phyloP scores from a whole-genome alignment of 2,329 filamentous ascomycete genomes.

The Tolypocladium tropicale region DNA sequence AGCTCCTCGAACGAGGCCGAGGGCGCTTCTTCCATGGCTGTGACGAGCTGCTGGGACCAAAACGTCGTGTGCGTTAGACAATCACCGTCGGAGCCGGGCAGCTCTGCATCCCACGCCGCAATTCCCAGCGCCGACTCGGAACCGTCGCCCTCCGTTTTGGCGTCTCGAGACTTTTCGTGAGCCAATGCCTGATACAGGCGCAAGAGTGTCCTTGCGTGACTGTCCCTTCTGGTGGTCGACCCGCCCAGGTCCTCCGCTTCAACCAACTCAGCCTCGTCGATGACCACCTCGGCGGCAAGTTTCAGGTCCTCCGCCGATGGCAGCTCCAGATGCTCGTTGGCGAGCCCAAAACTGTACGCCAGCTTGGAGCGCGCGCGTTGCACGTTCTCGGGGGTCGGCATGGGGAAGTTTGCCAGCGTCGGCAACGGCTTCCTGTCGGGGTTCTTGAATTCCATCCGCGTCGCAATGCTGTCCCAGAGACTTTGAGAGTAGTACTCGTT shows the following conservation, averaged over 20 bases:
- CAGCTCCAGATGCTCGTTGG: neutral
- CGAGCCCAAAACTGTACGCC: neutral
- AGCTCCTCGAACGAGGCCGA: constrained; percentile 10
- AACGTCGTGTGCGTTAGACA: constrained; percentile 15
- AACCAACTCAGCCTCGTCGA: neutral
- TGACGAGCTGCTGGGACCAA: constrained; percentile 16
- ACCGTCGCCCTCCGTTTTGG: neutral
- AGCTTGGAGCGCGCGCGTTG: neutral
- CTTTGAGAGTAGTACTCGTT: constrained; percentile 12
- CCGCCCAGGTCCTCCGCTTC: neutral
- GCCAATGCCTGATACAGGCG: neutral
- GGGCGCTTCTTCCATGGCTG: constrained; percentile 3
- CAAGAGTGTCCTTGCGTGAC: neutral
- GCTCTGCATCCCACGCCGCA: constrained; percentile 5
- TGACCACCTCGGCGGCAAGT: neutral
- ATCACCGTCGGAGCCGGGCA: constrained; percentile 1
- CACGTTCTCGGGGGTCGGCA: neutral
- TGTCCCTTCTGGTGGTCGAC: neutral
- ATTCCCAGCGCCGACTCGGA: neutral
- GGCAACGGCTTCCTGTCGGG: constrained; percentile 18
- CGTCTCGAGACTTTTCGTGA: neutral
- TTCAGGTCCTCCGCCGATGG: neutral
- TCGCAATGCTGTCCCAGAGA: constrained; percentile 15
- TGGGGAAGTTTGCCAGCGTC: neutral
- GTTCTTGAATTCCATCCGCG: constrained; percentile 14